Evolutionary conservation across 73 alveolate species (phyloP), one percentile per base, ranked within the genome.

Genomic region (Paramecium primaurelia): DNA sequence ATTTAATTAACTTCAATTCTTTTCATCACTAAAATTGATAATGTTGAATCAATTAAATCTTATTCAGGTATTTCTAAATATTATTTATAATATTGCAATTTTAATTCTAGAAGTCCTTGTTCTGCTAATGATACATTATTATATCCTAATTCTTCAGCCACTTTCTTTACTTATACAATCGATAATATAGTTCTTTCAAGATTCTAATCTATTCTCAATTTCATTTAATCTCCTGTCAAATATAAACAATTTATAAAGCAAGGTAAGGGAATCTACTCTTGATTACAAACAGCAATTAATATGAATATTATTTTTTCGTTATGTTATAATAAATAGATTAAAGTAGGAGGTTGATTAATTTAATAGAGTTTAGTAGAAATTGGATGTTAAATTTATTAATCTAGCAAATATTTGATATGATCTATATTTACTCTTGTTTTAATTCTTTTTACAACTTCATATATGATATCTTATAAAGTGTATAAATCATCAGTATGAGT

Each of bases 91-190:
- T 64, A 64, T 34, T 64, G 84, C 8, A 64, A 64, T 64, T 64
- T 64, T n/a, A 64, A 64, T 64, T 64, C 84, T 34, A 64, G 12
- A 28, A 64, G 47, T 4, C 84, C 84, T 64, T 64, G 12, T 12
- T 49, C 60, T 49, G 60, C 60, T 49, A 49, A 49, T 14, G 26
- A 49, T 12, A 49, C 60, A 49, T 49, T 49, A 49, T 49, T 49
- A 8, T 64, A 64, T 64, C 84, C 84, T 26, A 64, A 64, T 64
- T 64, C 84, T 64, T 64, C 84, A 12, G 84, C 84, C 47, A 64
- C 84, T 9, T 64, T 64, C 49, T 64, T 64, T 28, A 64, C 84
- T 34, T 64, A 64, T 1, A 34, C 84, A 3, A 64, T 64, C 1
- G 42, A 32, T 6, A 64, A 34, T 12, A 64, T n/a, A 32, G 22